Conservation (phyloP, 1,284 basidiomycete species). For the Grifola frondosa region DNA sequence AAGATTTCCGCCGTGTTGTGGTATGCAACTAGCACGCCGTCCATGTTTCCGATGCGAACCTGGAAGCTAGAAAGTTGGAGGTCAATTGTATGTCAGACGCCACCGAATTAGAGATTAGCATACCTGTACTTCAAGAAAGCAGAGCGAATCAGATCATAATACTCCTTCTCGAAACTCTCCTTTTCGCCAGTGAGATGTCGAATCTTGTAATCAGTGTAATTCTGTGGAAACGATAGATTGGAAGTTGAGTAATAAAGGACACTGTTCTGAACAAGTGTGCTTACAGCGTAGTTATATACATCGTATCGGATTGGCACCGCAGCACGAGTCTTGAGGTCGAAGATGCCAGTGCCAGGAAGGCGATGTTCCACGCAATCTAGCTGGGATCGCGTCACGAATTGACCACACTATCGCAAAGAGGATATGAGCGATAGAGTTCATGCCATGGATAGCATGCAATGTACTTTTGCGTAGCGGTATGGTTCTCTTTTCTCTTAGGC, state of each 20-base stretch:
- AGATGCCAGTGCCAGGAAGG: conserved; percentile 87
- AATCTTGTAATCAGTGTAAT: conserved; percentile 80
- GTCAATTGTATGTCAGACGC: not conserved
- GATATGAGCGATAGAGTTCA: not conserved
- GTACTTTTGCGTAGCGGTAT: conserved; percentile 82
- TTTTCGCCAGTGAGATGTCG: conserved; percentile 55
- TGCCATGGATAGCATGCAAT: conserved; percentile 13
- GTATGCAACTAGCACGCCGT: conserved; percentile 93
- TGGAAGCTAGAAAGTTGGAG: conserved; percentile 65
- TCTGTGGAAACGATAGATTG: conserved; percentile 35
- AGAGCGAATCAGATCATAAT: conserved; percentile 89
- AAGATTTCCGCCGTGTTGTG: conserved; percentile 90
- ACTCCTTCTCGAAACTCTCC: conserved; percentile 86
- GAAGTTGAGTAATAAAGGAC: not conserved
- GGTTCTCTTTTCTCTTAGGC: conserved; percentile 35
- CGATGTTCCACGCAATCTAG: conserved; percentile 84
- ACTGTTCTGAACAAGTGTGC: conserved; percentile 11
- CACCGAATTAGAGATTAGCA: conserved; percentile 13
- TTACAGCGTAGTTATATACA: conserved; percentile 78
- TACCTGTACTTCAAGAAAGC: conserved; percentile 95
- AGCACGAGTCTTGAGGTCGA: conserved; percentile 96
- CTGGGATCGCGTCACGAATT: conserved; percentile 92
- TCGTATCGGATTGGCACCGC: conserved; percentile 85
- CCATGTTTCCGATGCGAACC: conserved; percentile 96
- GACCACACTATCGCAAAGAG: conserved; percentile 53